Evolutionary conservation across 176 grass and related monocot genomes (phyloP).

Genomic region (Chrysopogon serrulatus): DNA sequence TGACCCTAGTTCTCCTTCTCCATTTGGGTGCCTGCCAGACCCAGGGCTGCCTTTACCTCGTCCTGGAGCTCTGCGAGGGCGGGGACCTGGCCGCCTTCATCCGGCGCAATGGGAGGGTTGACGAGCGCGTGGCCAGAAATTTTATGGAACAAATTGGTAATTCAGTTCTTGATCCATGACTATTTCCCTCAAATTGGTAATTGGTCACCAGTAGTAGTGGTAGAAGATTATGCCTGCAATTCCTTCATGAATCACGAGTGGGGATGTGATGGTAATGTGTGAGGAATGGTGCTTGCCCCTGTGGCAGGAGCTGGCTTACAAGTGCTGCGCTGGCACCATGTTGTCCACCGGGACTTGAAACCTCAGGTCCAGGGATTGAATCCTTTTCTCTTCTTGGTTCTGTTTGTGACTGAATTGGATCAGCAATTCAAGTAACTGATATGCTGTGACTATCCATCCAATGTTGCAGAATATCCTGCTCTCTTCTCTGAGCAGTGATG

Average conservation of each 20-base stretch:
- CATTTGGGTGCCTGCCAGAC: conserved; percentile 9
- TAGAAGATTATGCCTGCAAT: background rate
- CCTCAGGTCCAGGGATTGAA: conserved; percentile 38
- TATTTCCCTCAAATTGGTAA: background rate
- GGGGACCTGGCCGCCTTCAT: conserved; percentile 45
- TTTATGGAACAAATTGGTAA: conserved; percentile 54
- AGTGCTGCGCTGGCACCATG: conserved; percentile 43
- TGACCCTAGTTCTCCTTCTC: background rate
- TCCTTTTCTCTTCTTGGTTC: background rate
- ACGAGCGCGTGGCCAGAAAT: conserved; percentile 39
- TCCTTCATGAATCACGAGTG: background rate
- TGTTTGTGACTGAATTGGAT: background rate
- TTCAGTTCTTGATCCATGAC: background rate
- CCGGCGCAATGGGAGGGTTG: conserved; percentile 17
- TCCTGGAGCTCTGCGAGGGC: conserved; percentile 47
- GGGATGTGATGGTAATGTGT: background rate
- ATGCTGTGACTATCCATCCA: background rate
- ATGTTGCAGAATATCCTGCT: conserved; percentile 53
- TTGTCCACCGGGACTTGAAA: conserved; percentile 70
- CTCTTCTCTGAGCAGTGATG: conserved; percentile 7
- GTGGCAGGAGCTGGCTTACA: conserved; percentile 59
- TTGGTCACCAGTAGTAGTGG: background rate
- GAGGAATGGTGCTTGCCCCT: conserved; percentile 8
- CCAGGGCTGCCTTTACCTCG: conserved; percentile 37
- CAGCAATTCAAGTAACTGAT: background rate